Evolutionary conservation across 1,139 yeast genomes (phyloP).

Genomic region (Pichia kudriavzevii): DNA sequence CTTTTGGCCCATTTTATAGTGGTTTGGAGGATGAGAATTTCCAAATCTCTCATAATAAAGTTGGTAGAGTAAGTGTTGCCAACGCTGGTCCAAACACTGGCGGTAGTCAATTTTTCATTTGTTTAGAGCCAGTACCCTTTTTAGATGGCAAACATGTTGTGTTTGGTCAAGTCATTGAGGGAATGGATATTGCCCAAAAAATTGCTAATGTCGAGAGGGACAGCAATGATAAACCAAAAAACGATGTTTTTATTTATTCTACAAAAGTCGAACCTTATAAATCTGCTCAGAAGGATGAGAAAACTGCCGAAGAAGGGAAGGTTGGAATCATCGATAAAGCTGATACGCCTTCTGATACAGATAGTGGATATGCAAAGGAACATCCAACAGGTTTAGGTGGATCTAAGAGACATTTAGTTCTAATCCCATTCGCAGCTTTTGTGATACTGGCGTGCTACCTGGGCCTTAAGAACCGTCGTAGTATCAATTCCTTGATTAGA

Average conservation of each 20-base stretch:
- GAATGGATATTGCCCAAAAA: conserved; percentile 49
- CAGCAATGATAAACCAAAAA: conserved; percentile 44
- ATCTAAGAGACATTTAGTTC: conserved; percentile 9
- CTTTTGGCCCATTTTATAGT: conserved; percentile 9
- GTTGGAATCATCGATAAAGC: background rate
- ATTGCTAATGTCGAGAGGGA: conserved; percentile 48
- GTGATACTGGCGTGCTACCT: conserved; percentile 11
- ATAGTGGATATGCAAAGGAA: conserved; percentile 3
- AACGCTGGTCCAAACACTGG: conserved; percentile 74
- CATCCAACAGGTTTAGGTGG: conserved; percentile 12
- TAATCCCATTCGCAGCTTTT: conserved; percentile 18
- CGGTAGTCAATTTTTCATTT: conserved; percentile 68
- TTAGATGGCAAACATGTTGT: conserved; percentile 69
- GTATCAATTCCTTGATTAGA: conserved; percentile 16
- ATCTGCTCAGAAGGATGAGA: background rate
- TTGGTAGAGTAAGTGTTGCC: conserved; percentile 75
- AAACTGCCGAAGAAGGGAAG: background rate
- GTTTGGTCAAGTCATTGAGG: conserved; percentile 72
- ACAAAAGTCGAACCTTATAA: background rate
- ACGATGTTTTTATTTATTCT: conserved; percentile 30
- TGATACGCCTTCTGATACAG: background rate
- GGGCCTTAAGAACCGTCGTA: conserved; percentile 17
- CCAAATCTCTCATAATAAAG: conserved; percentile 49
- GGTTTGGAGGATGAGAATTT: conserved; percentile 55
- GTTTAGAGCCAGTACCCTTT: conserved; percentile 48